Base-by-base conservation (phyloP, 176 grass and related monocot genomes). In the Oryza longistaminata region DNA sequence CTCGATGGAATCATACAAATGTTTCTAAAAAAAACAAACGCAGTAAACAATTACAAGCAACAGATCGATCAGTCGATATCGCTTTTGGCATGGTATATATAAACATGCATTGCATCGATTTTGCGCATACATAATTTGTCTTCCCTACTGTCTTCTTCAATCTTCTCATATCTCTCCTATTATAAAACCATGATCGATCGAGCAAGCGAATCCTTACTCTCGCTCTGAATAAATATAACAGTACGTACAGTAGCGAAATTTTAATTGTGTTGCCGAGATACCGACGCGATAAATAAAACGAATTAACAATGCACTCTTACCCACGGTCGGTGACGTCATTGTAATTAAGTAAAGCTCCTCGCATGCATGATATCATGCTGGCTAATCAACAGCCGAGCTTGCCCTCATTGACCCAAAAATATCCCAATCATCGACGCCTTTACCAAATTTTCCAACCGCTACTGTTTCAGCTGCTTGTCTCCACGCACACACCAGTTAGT, bases 391-490 rank as follows among this genome's bases (percentile, higher is more conserved):
- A 58, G 5, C 6, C 5, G 7, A 58, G 53, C 53, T 58, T 19
- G 50, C 19, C 19, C 53, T 58, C 17, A n/a, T n/a, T 58, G 53
- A 55, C 22, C 50, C 13, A 33, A 27, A 82, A 31, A 61, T 29
- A 78, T 73, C 35, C 9, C 69, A 43, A 82, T 82, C 24, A 44
- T 73, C 1, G 21, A 64, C 34, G 50, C 74, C 19, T 77, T 40
- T 62, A 55, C 21, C 33, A 21, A 21, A 8, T 58, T 58, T 58
- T 58, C 19, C 19, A 21, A 58, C 17, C 7, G 53, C 6, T 58
- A 9, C 53, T 58, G 6, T 58, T 58, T 55, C 17, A 55, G 52
- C 5, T 55, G 52, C 17, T 55, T 55, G 52, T 55, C 52, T 55
- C 52, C 39, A 40, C 39, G 39, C 39, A 40, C 39, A 40, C 39